Evolutionary conservation across 495 filamentous ascomycete species (phyloP).

Genomic region (Aspergillus cristatus): DNA sequence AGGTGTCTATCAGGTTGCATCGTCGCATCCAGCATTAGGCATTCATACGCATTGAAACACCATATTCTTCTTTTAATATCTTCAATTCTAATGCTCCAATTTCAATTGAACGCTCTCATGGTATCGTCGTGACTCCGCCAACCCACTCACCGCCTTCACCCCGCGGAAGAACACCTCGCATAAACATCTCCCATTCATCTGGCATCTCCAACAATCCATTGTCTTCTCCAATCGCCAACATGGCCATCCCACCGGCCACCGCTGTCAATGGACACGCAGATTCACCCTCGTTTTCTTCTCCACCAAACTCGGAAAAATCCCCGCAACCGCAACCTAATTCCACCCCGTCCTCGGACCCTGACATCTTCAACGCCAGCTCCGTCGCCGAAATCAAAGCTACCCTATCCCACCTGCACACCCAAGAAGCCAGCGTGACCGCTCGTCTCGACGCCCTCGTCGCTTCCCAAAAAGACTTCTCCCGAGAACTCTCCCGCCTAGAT

Average conservation of each 20-base stretch:
- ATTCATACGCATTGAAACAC: no score
- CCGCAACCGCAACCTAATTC: slow-evolving; percentile 3
- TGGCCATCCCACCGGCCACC: slow-evolving; percentile 13
- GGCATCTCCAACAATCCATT: neutral
- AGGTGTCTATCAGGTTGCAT: neutral
- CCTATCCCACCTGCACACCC: slow-evolving; percentile 61
- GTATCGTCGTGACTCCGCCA: no score
- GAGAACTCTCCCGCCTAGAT: slow-evolving; percentile 80
- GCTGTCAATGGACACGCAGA: slow-evolving; percentile 22
- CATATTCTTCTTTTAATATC: no score
- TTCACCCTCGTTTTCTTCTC: slow-evolving; percentile 5
- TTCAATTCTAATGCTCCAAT: no score
- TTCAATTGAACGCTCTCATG: no score
- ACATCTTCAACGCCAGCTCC: slow-evolving; percentile 61
- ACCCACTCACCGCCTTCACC: no score
- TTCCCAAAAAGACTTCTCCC: slow-evolving; percentile 73
- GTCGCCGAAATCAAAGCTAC: slow-evolving; percentile 70
- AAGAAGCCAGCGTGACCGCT: slow-evolving; percentile 63
- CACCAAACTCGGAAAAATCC: neutral
- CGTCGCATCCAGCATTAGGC: no score
- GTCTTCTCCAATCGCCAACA: slow-evolving; percentile 2
- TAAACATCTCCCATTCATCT: slow-evolving; percentile 3
- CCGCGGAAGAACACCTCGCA: no score
- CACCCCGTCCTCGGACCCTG: slow-evolving; percentile 15
- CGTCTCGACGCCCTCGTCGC: slow-evolving; percentile 67